phyloP scores from a whole-genome alignment of 352 stramenopile species.

The Pythium guiyangense region DNA sequence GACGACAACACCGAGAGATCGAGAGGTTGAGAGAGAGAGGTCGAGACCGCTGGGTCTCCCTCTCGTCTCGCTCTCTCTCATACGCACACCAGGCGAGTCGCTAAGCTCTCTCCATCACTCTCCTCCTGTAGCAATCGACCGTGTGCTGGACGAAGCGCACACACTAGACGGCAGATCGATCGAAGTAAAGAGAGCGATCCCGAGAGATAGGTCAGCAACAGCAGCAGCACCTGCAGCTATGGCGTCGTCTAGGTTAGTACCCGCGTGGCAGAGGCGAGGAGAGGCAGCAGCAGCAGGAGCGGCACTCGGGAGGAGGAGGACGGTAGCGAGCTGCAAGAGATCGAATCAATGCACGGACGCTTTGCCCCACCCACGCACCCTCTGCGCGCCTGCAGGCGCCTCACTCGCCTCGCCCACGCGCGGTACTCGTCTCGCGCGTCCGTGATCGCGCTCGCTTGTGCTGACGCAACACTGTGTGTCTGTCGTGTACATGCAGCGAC shows the following conservation, averaged over 20 bases:
- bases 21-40: no score
- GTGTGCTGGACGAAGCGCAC: conserved; percentile 82
- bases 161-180: conserved; percentile 88
- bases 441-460: conserved; percentile 1
- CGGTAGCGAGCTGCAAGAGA: conserved; percentile 6
- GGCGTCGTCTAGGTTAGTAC: conserved; percentile 70
- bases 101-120: conserved; percentile 6
- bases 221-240: not conserved
- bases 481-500: conserved; percentile 14
- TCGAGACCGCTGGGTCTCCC: no score
- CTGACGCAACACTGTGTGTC: not conserved
- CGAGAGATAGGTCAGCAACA: conserved; percentile 69
- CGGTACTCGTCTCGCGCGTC: conserved; percentile 1
- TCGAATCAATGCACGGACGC: conserved; percentile 19
- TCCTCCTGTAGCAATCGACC: conserved; percentile 61
- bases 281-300: conserved; percentile 1
- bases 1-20: no score
- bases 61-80: no score
- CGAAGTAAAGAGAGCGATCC: conserved; percentile 91
- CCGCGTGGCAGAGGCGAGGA: conserved; percentile 20
- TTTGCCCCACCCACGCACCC: conserved; percentile 11
- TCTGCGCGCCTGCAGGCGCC: conserved; percentile 2
- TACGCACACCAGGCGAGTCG: no score
- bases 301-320: conserved; percentile 25
- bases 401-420: conserved; percentile 1